phyloP scores from a whole-genome alignment of 176 grass and related monocot genomes.

The Oryza brachyantha region DNA sequence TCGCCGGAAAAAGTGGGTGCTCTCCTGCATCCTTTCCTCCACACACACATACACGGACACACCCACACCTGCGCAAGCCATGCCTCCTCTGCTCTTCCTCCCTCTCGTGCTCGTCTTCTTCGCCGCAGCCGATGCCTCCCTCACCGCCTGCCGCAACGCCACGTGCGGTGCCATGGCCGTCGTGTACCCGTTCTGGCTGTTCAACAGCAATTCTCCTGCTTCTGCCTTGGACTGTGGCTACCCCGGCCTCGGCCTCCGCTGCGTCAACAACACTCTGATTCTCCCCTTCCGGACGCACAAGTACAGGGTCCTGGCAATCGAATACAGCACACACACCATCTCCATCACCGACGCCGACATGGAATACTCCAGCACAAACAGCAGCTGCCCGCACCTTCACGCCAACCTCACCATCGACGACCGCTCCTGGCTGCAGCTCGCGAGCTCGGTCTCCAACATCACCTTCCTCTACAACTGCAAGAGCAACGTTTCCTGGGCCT shows the following conservation, averaged over 20 bases:
- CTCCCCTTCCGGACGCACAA: slow-evolving; percentile 12
- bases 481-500: not conserved
- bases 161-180: slow-evolving; percentile 35
- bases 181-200: slow-evolving; percentile 57
- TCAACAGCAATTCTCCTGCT: not conserved
- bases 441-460: slow-evolving; percentile 19
- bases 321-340: slow-evolving; percentile 20
- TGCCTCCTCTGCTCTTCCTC: slow-evolving; percentile 24
- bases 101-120: not conserved
- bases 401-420: slow-evolving; percentile 38
- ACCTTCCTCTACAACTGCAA: slow-evolving; percentile 49
- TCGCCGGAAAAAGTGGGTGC: not conserved
- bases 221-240: slow-evolving; percentile 11
- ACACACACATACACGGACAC: not conserved
- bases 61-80: not conserved
- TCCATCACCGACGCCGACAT: slow-evolving; percentile 31
- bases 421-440: not conserved
- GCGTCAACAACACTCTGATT: slow-evolving; percentile 36
- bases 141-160: slow-evolving; percentile 2
- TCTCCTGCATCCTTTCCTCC: not conserved
- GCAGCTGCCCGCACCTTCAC: slow-evolving; percentile 35
- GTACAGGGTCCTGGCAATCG: slow-evolving; percentile 32
- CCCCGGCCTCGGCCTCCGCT: slow-evolving; percentile 43
- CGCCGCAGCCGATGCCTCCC: not conserved
- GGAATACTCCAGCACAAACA: not conserved